A percentile compares a stretch with the other conserved stretches of the same genome.
phyloP scores from a whole-genome alignment of 306 rosid genomes.

The Gastrolobium bilobum region DNA sequence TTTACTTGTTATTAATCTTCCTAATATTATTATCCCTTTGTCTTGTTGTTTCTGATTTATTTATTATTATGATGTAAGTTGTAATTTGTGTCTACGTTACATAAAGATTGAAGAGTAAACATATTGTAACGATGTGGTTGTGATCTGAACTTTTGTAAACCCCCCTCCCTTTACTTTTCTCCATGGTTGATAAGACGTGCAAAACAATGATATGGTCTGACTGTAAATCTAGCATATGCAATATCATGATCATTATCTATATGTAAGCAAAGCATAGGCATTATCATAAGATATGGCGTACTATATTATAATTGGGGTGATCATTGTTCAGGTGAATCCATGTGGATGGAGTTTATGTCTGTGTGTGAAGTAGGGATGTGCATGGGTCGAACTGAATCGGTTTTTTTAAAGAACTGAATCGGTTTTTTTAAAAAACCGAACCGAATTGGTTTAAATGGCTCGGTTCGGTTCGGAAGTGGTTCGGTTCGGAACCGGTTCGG shows the following conservation, averaged over 20 bases:
- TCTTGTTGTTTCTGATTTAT: slow-evolving; percentile 41
- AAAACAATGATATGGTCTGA: background rate
- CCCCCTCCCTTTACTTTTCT: background rate
- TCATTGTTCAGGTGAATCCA: background rate
- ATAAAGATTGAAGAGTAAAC: slow-evolving; percentile 53
- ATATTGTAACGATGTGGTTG: slow-evolving; percentile 42
- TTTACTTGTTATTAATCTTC: slow-evolving; percentile 44
- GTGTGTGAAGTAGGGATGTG: too few species aligned
- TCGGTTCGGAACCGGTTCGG: too few species aligned
- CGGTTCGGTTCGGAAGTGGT: too few species aligned
- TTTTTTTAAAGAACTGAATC: too few species aligned
- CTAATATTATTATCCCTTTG: slow-evolving; percentile 45
- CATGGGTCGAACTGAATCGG: too few species aligned
- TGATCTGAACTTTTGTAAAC: slow-evolving; percentile 3
- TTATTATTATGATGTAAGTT: slow-evolving; percentile 46
- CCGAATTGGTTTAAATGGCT: too few species aligned
- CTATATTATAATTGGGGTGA: background rate
- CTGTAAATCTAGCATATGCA: background rate
- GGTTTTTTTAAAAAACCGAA: too few species aligned
- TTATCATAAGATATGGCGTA: too few species aligned
- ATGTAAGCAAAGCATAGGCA: too few species aligned
- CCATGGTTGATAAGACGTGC: background rate
- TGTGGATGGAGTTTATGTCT: background rate
- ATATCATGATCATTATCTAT: background rate
- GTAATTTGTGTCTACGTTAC: slow-evolving; percentile 55